phyloP scores from a whole-genome alignment of 305 asterid genomes.

The Coffea humblotiana region DNA sequence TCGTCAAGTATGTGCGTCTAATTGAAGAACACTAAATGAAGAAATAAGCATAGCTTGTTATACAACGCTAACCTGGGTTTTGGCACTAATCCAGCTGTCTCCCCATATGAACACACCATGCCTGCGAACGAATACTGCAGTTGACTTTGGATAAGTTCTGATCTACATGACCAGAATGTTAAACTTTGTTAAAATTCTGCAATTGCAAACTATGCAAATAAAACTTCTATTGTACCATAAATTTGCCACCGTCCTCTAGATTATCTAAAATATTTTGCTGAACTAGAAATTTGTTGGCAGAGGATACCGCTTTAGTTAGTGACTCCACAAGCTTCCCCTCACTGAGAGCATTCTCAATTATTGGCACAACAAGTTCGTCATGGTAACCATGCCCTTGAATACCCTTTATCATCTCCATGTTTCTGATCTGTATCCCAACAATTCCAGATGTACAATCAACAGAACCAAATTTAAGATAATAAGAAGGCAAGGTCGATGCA shows the following conservation, averaged over 20 bases:
- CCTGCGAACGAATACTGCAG: slow-evolving; percentile 69
- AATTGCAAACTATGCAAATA: neutral
- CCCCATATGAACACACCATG: slow-evolving; percentile 80
- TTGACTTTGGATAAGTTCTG: slow-evolving; percentile 64
- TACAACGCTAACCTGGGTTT: slow-evolving; percentile 48
- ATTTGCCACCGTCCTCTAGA: too few relatives aligned
- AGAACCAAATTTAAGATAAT: too few relatives aligned
- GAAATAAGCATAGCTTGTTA: neutral
- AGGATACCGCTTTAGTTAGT: slow-evolving; percentile 12
- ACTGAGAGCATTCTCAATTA: slow-evolving; percentile 19
- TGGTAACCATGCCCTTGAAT: slow-evolving; percentile 13
- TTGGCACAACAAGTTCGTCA: slow-evolving; percentile 18
- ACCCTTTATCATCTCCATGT: slow-evolving; percentile 23
- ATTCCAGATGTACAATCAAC: neutral
- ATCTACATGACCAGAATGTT: slow-evolving; percentile 36
- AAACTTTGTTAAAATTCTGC: neutral
- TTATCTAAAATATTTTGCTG: neutral
- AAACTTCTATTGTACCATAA: too few relatives aligned
- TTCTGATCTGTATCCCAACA: neutral
- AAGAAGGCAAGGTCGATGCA: neutral
- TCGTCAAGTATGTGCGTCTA: neutral
- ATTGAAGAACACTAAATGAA: neutral
- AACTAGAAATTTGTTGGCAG: neutral
- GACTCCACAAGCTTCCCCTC: slow-evolving; percentile 8
- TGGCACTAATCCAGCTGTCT: slow-evolving; percentile 72